Evolutionary conservation across 305 asterid species (phyloP), one percentile per base, ranked within the genome.

Genomic region (Fraxinus platypoda): DNA sequence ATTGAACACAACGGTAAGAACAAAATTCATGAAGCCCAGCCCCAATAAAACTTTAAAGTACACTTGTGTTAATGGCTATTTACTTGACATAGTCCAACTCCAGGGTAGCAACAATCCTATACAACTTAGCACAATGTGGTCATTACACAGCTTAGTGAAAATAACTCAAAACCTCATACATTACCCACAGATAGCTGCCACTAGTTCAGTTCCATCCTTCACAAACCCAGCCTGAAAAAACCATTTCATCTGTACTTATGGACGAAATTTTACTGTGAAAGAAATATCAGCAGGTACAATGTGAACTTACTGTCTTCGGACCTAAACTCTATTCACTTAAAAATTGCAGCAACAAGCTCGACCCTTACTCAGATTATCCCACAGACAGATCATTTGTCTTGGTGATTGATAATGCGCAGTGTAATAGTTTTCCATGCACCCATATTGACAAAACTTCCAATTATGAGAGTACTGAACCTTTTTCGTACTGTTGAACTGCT

Each of bases 391-490:
- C 98, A 97, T 97, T 83, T 97, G 99, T 76, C 93, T 81, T 8
- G 99, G 99, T 59, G 99, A 97, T 87, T 94, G 99, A 84, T 97
- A 97, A 87, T 97, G 98, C 0, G 99, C 98, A 3, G 99, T 97
- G 93, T 88, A 93, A 75, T 94, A 97, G 86, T 91, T 84, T 80
- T 89, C 92, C 92, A 90, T 88, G 88, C 99, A 97, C 3, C 99
- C 99, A 84, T 93, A 92, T 82, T 97, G 98, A 75, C 99, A 97
- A 41, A 91, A 97, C 79, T 92, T 97, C 99, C 95, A 91, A 85
- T 78, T 93, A 85, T 97, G 99, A 8, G 89, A 77, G 85, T 97
- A 97, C 64, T 87, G 93, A 3, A 94, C 98, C 23, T 78, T 83
- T 62, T 79, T 83, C 4, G 96, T 86, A 87, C 89, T 87, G 91